Base-by-base conservation (phyloP, 2,329 filamentous ascomycete species). In the Dryadomyces quercus-mongolicae region DNA sequence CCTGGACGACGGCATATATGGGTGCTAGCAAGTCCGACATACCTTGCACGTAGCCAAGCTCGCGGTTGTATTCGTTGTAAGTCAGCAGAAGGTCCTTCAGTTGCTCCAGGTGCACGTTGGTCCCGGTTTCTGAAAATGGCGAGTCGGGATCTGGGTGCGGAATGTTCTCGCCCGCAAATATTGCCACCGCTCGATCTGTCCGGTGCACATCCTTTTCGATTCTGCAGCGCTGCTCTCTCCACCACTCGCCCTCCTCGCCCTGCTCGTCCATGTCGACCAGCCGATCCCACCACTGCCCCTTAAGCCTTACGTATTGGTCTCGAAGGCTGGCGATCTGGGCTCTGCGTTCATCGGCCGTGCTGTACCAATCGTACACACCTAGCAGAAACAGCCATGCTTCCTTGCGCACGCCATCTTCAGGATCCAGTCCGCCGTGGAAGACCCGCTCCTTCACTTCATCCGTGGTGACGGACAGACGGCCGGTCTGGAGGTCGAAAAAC, bases 131-230 rank as follows among this genome's bases (percentile, higher is more conserved):
- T 13, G 92, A 88, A 68, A 97, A 98, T 0, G 93, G 92, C 0
- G 92, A 97, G 58, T 92, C 88, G 0, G 93, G 93, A 63, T 98
- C 93, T 0, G 93, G 94, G 65, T 98, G 93, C 8, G 93, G 92
- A 44, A 90, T 94, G 64, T 97, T 93, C 69, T 98, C 93, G 58
- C 93, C 93, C 9, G 88, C 85, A 66, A 98, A 98, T 44, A 98
- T 86, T n/a, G 88, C 86, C 34, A 98, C 88, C 48, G 85, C 88
- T 46, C 94, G 88, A 69, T 98, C 93, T 60, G 93, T 98, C 62
- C 93, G 85, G 68, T 98, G 94, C 18, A 98, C 94, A 65, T 98
- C 93, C 71, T 98, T 98, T 69, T 98, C 93, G 69, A 98, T 98
- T 59, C 93, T 81, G 58, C 82, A 85, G 67, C 85, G 88, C 68